Percentiles rank a stretch among this genome's conserved stretches.
phyloP scores from a whole-genome alignment of 352 stramenopile species.

The Phytophthora ramorum region DNA sequence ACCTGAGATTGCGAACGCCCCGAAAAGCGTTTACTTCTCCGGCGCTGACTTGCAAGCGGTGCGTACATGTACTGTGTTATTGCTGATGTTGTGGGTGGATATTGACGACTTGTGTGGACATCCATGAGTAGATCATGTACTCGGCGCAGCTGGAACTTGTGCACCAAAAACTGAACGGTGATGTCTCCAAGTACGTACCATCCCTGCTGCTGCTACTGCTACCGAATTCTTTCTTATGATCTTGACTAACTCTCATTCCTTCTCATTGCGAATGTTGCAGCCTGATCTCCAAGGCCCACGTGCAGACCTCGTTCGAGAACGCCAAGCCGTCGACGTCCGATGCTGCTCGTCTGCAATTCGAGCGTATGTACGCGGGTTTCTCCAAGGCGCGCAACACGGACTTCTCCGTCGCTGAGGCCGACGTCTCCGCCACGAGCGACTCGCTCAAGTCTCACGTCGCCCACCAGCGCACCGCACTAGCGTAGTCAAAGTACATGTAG shows the following conservation, averaged over 20 bases:
- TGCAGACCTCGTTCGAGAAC: slow-evolving; percentile 68
- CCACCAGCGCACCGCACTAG: slow-evolving; percentile 76
- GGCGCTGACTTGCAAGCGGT: slow-evolving; percentile 94
- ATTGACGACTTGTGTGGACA: slow-evolving; percentile 3
- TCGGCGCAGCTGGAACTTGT: slow-evolving; percentile 95
- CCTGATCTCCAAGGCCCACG: slow-evolving; percentile 59
- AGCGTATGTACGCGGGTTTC: slow-evolving; percentile 75
- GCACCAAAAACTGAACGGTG: slow-evolving; percentile 85
- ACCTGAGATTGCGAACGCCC: slow-evolving; percentile 65
- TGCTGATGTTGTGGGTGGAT: neutral
- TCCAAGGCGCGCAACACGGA: slow-evolving; percentile 75
- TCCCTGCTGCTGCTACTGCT: neutral
- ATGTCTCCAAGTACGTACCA: slow-evolving; percentile 57
- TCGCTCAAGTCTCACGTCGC: slow-evolving; percentile 62
- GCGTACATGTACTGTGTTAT: slow-evolving; percentile 14
- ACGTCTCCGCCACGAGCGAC: slow-evolving; percentile 49
- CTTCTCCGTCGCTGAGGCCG: slow-evolving; percentile 64
- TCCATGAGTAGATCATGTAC: slow-evolving; percentile 85
- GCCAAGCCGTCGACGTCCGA: slow-evolving; percentile 79
- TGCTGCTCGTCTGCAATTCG: slow-evolving; percentile 63
- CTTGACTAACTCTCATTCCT: slow-evolving; percentile 1
- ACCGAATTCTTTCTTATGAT: neutral
- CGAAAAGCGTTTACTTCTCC: slow-evolving; percentile 87
- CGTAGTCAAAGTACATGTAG: slow-evolving; percentile 33
- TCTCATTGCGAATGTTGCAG: slow-evolving; percentile 26